Evolutionary conservation across 2,329 filamentous ascomycete species (phyloP).

Genomic region (Ustulina deusta): DNA sequence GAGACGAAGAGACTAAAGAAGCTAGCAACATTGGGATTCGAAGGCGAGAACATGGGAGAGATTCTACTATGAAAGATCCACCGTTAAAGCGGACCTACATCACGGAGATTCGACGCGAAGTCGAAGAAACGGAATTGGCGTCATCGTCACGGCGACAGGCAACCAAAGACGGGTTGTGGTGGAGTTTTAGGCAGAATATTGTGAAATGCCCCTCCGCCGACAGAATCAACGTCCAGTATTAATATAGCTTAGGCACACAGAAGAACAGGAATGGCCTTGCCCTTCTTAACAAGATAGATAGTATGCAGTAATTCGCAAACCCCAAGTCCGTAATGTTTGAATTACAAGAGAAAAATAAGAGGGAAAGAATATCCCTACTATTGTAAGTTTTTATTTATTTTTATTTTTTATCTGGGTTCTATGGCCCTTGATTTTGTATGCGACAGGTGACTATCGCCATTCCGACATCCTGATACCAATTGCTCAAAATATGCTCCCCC

Average conservation of each 20-base stretch:
- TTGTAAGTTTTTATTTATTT: neutral
- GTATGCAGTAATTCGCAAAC: slow-evolving; percentile 1
- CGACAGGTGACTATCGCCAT: neutral
- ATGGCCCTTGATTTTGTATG: neutral
- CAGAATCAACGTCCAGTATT: slow-evolving; percentile 26
- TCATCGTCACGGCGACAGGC: slow-evolving; percentile 10
- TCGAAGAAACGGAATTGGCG: neutral
- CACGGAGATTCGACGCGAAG: slow-evolving; percentile 6
- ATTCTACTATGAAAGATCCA: slow-evolving; percentile 63
- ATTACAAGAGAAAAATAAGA: slow-evolving; percentile 1
- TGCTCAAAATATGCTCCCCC: neutral
- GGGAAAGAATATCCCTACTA: neutral
- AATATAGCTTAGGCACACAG: slow-evolving; percentile 13
- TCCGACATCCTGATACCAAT: neutral
- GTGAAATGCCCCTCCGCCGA: slow-evolving; percentile 65
- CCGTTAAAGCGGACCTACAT: neutral
- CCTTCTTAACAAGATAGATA: neutral
- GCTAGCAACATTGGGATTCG: slow-evolving; percentile 83
- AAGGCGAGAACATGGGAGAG: slow-evolving; percentile 85
- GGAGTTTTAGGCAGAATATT: slow-evolving; percentile 66
- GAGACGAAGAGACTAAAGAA: slow-evolving; percentile 80
- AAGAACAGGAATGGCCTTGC: slow-evolving; percentile 10
- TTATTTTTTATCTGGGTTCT: neutral
- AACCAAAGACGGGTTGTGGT: slow-evolving; percentile 24
- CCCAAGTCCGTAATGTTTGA: neutral